Percentiles rank a stretch among this genome's conserved stretches.
Evolutionary conservation across 331 rosid species (phyloP).

Genomic region (Spiraea crenata): DNA sequence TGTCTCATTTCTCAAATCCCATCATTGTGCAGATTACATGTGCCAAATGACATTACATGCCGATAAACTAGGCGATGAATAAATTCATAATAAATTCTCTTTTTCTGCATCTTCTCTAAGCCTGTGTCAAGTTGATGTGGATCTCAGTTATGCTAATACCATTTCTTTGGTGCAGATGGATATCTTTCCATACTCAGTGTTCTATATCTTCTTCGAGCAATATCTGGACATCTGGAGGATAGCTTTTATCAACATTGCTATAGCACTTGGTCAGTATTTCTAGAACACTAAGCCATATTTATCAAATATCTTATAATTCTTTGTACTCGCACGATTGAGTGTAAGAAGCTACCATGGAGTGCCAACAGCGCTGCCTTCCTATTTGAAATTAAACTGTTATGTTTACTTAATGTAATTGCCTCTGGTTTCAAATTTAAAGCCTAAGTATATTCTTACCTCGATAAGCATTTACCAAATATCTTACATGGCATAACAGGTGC

Average conservation of each 20-base stretch:
- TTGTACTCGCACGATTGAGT: neutral
- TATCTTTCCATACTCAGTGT: slow-evolving; percentile 93
- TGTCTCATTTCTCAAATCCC: neutral
- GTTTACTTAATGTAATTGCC: neutral
- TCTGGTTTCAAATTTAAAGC: neutral
- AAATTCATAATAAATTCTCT: slow-evolving; percentile 6
- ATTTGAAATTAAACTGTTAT: neutral
- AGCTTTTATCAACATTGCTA: slow-evolving; percentile 67
- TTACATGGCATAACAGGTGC: slow-evolving; percentile 60
- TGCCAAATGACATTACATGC: neutral
- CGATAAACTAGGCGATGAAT: neutral
- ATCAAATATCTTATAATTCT: neutral
- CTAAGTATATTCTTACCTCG: neutral
- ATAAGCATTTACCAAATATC: slow-evolving; percentile 11
- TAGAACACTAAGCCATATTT: neutral
- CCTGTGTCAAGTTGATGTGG: slow-evolving; percentile 15
- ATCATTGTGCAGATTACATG: slow-evolving; percentile 2
- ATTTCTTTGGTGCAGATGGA: slow-evolving; percentile 76
- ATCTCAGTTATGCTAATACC: slow-evolving; percentile 28
- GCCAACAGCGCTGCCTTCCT: neutral
- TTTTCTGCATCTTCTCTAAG: slow-evolving; percentile 9
- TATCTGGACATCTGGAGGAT: slow-evolving; percentile 84
- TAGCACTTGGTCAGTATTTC: slow-evolving; percentile 79
- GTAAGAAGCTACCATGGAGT: neutral
- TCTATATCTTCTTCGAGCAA: slow-evolving; percentile 95